phyloP scores from a whole-genome alignment of 2,329 filamentous ascomycete species.

The Aureobasidium sp. region DNA sequence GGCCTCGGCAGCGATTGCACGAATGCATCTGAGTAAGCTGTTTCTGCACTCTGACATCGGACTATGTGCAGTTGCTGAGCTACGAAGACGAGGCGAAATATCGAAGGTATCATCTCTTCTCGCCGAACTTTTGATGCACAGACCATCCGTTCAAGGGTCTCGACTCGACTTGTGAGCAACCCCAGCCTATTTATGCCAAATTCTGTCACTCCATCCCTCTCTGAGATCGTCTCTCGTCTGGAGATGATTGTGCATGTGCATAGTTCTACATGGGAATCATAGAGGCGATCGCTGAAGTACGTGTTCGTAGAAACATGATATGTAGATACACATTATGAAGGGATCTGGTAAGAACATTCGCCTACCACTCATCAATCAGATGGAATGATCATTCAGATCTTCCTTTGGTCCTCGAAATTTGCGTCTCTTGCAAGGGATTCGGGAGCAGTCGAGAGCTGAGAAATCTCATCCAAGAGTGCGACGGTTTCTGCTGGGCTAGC shows the following conservation, averaged over 20 bases:
- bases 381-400: neutral
- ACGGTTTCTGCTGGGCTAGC: constrained; percentile 89
- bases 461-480: constrained; percentile 76
- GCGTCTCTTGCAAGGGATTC: neutral
- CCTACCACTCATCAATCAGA: neutral
- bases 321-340: neutral
- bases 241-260: neutral
- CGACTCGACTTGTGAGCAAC: neutral
- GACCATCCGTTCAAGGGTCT: neutral
- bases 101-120: neutral
- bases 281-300: neutral
- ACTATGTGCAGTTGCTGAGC: neutral
- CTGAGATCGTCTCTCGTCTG: neutral
- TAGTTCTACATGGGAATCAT: neutral
- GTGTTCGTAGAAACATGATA: neutral
- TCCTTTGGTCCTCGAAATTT: neutral
- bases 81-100: neutral
- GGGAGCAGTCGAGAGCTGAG: constrained; percentile 21
- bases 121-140: constrained; percentile 12
- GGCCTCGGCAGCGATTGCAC: constrained; percentile 32
- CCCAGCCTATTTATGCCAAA: neutral
- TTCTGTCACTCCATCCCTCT: neutral
- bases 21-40: constrained; percentile 38
- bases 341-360: neutral
- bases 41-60: constrained; percentile 40